A percentile compares a stretch with the other conserved stretches of the same genome.
Evolutionary conservation across 306 rosid species (phyloP).

Genomic region (Rubus parviflorus): DNA sequence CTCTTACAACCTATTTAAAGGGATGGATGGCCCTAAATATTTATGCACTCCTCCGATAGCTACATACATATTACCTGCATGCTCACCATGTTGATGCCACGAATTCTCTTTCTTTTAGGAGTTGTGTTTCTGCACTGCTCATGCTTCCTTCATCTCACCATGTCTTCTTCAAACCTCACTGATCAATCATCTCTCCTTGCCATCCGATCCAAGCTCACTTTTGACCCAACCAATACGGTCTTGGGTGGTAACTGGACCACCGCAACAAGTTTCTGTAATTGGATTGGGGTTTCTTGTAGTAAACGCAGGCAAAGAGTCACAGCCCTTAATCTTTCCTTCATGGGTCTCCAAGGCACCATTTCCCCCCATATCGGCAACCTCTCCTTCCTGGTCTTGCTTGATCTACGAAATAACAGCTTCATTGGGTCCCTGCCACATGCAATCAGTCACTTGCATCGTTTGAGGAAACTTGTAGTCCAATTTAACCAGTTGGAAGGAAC

Average conservation of each 20-base stretch:
- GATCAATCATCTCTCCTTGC: not conserved
- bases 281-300: too few relatives aligned
- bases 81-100: not conserved
- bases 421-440: not conserved
- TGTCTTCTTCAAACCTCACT: not conserved
- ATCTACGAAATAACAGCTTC: constrained; percentile 5
- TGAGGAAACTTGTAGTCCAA: not conserved
- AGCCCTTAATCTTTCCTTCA: too few relatives aligned
- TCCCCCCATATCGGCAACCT: not conserved
- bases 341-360: too few relatives aligned
- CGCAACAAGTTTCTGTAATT: too few relatives aligned
- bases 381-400: constrained; percentile 7
- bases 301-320: too few relatives aligned
- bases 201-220: not conserved
- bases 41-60: too few relatives aligned
- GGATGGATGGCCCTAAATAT: too few relatives aligned
- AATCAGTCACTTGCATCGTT: not conserved
- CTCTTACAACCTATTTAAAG: too few relatives aligned
- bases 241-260: too few relatives aligned
- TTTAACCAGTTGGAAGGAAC: constrained; percentile 16
- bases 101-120: not conserved
- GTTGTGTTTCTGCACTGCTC: not conserved
- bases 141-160: not conserved
- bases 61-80: not conserved
- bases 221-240: not conserved